Evolutionary conservation across 257 asterid species (phyloP).

Genomic region (Ilex asprella): DNA sequence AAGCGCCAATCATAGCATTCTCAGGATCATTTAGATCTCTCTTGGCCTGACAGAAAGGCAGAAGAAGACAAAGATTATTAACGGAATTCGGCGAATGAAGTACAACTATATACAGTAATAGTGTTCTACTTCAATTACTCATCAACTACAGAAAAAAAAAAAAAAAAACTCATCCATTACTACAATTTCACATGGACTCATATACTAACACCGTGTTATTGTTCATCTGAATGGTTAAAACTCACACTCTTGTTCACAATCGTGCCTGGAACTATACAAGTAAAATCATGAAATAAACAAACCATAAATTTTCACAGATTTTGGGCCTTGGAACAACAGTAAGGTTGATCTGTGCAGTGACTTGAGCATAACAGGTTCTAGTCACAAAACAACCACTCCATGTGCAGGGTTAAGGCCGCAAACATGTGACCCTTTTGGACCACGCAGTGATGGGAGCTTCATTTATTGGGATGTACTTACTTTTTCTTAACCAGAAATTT

Average conservation of each 20-base stretch:
- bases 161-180: background rate
- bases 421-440: no score
- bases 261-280: conserved; percentile 6
- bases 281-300: background rate
- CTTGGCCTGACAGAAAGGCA: conserved; percentile 53
- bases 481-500: background rate
- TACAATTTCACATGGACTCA: background rate
- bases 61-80: conserved; percentile 5
- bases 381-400: no score
- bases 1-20: conserved; percentile 86
- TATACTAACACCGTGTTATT: background rate
- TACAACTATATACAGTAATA: no score
- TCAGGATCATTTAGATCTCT: conserved; percentile 93
- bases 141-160: background rate
- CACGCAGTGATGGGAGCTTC: no score
- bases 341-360: no score
- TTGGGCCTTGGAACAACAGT: no score
- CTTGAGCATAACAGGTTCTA: no score
- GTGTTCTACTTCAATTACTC: no score
- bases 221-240: conserved; percentile 1
- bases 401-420: no score
- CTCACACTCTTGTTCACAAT: background rate
- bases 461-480: no score
- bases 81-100: background rate
- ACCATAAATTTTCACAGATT: background rate